Conservation (phyloP, 2,329 filamentous ascomycete species). For the Colletotrichum caudatum region DNA sequence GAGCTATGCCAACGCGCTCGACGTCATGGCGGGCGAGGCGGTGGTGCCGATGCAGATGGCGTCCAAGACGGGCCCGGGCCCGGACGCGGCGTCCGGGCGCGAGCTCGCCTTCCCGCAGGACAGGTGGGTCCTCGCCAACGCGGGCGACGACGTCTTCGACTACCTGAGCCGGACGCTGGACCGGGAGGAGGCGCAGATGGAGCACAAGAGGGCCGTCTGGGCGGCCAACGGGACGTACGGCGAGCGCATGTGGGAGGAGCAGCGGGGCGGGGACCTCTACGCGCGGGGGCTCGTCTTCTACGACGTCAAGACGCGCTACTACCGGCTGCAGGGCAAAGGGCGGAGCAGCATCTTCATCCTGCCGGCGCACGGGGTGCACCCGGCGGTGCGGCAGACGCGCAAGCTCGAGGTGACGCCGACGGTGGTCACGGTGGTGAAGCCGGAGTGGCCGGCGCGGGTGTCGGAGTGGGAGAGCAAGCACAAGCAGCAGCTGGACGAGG, state of each 20-base stretch:
- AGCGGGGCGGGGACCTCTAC: slow-evolving; percentile 48
- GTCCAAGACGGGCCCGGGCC: slow-evolving; percentile 65
- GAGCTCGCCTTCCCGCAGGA: slow-evolving; percentile 68
- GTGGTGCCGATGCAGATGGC: slow-evolving; percentile 64
- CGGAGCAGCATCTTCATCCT: slow-evolving; percentile 65
- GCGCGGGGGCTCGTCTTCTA: slow-evolving; percentile 61
- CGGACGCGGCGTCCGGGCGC: slow-evolving; percentile 64
- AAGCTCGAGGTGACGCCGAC: slow-evolving; percentile 59
- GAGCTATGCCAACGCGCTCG: slow-evolving; percentile 62
- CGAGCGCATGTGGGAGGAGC: slow-evolving; percentile 51
- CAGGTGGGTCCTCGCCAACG: slow-evolving; percentile 66
- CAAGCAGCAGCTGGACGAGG: slow-evolving; percentile 44
- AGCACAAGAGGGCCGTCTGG: slow-evolving; percentile 52
- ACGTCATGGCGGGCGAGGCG: slow-evolving; percentile 63
- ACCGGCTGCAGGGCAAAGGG: slow-evolving; percentile 61
- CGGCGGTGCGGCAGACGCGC: slow-evolving; percentile 58
- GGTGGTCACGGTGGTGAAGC: slow-evolving; percentile 47
- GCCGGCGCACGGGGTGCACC: slow-evolving; percentile 62
- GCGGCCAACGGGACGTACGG: slow-evolving; percentile 56
- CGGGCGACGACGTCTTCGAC: slow-evolving; percentile 63
- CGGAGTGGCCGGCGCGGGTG: slow-evolving; percentile 49
- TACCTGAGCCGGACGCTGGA: slow-evolving; percentile 63
- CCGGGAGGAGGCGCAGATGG: slow-evolving; percentile 56
- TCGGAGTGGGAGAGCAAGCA: slow-evolving; percentile 48
- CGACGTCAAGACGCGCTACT: slow-evolving; percentile 65